A percentile compares a stretch with the other conserved stretches of the same genome.
Evolutionary conservation across 192 early-diverging fungal species (phyloP).

Genomic region (Backusella macrospora): DNA sequence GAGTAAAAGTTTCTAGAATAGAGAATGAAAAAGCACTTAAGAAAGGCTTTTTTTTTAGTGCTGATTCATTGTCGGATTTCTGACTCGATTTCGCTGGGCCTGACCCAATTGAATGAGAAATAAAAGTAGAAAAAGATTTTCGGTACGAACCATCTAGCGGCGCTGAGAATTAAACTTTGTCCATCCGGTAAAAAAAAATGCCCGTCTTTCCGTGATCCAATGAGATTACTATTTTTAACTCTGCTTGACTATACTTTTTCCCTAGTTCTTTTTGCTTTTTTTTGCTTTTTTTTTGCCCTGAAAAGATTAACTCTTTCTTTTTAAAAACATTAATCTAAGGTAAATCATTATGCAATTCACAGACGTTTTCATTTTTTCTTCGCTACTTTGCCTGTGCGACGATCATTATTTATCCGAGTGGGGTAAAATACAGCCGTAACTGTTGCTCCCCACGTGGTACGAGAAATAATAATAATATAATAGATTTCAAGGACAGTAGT

Average conservation of each 20-base stretch:
- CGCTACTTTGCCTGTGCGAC: neutral
- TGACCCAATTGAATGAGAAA: neutral
- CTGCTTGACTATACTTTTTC: neutral
- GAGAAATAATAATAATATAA: conserved; percentile 14
- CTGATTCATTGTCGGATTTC: no score
- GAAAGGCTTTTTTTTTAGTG: no score
- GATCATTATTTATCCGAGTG: neutral
- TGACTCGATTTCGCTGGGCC: no score
- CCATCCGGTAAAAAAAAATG: conserved; percentile 3
- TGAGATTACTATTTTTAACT: neutral
- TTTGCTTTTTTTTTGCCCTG: neutral
- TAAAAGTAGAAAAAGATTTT: neutral
- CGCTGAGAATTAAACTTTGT: conserved; percentile 9
- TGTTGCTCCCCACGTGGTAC: conserved; percentile 9
- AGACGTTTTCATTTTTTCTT: neutral
- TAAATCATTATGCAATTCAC: neutral
- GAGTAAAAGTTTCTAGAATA: no score
- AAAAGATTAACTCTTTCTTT: neutral
- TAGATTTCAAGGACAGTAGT: conserved; percentile 12
- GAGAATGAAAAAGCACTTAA: no score
- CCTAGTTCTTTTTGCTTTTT: neutral
- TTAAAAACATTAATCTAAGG: neutral
- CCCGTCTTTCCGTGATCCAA: neutral
- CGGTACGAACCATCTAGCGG: neutral
- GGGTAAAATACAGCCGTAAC: neutral